These are phyloP conservation scores for Phytophthora europaea DNA, from an alignment of 352 stramenopile genomes.

Conservation along the genomic window DNA sequence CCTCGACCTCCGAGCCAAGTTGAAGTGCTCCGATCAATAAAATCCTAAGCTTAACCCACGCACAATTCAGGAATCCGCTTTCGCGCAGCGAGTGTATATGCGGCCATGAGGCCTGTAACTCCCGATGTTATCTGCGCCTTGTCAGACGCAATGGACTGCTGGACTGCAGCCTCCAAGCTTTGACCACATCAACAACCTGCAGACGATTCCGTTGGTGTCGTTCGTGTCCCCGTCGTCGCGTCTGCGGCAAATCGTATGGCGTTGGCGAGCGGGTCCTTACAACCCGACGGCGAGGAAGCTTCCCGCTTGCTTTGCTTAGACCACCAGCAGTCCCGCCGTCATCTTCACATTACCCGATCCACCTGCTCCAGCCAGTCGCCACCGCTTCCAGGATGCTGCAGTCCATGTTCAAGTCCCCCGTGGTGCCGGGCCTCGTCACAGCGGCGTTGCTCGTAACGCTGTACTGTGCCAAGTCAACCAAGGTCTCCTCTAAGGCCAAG, in stretches of 20 bases:
- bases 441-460: conserved; percentile 37
- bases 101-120: not conserved
- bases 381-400: conserved; percentile 26
- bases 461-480: conserved; percentile 29
- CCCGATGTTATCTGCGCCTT: not conserved
- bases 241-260: conserved; percentile 26
- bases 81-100: not conserved
- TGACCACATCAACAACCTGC: not conserved
- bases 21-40: conserved; percentile 19
- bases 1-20: conserved; percentile 9
- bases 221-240: not conserved
- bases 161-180: not conserved
- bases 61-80: not conserved
- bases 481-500: conserved; percentile 21
- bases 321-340: conserved; percentile 1
- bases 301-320: conserved; percentile 21
- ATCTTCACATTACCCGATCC: conserved; percentile 13
- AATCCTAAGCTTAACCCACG: conserved; percentile 4
- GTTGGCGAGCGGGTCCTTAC: conserved; percentile 19
- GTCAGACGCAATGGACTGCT: not conserved
- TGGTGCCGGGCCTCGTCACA: conserved; percentile 35
- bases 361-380: conserved; percentile 5
- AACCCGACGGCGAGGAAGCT: conserved; percentile 31
- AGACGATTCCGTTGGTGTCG: conserved; percentile 32
- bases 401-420: conserved; percentile 35